Percentiles rank a stretch among this genome's conserved stretches.
Conservation (phyloP, 495 filamentous ascomycete species). For the Daldinia decipiens region DNA sequence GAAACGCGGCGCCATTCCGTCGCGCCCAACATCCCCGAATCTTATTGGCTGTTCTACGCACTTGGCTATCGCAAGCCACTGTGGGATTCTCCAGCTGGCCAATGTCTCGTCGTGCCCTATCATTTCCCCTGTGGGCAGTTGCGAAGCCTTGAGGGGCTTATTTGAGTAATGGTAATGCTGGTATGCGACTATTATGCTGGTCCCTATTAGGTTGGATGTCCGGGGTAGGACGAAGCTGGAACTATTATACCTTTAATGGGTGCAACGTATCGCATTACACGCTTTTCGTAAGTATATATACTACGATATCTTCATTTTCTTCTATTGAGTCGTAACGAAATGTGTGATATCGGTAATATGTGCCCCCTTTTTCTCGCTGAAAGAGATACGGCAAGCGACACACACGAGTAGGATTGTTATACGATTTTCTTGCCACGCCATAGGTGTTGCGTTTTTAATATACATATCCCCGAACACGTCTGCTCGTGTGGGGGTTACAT, state of each 20-base stretch:
- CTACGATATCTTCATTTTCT: background rate
- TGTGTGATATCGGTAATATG: too few relatives aligned
- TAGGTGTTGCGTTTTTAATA: constrained; percentile 23
- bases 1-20: constrained; percentile 38
- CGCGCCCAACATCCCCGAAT: background rate
- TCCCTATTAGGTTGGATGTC: constrained; percentile 35
- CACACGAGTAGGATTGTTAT: constrained; percentile 16
- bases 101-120: constrained; percentile 24
- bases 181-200: constrained; percentile 10
- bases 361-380: constrained; percentile 3
- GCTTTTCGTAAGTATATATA: background rate
- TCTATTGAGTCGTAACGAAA: background rate
- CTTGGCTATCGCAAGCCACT: constrained; percentile 17
- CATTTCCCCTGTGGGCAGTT: constrained; percentile 37
- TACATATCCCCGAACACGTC: constrained; percentile 33
- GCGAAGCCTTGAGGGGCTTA: constrained; percentile 14
- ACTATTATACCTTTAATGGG: background rate
- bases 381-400: constrained; percentile 6
- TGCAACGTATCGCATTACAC: background rate
- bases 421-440: constrained; percentile 25
- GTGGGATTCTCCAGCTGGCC: constrained; percentile 40
- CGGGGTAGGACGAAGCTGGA: constrained; percentile 30
- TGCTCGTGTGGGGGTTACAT: constrained; percentile 40
- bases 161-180: constrained; percentile 5
- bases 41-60: constrained; percentile 37